Evolutionary conservation across 768 basidiomycete genomes (phyloP).

Genomic region (Coprinellus micaceus): DNA sequence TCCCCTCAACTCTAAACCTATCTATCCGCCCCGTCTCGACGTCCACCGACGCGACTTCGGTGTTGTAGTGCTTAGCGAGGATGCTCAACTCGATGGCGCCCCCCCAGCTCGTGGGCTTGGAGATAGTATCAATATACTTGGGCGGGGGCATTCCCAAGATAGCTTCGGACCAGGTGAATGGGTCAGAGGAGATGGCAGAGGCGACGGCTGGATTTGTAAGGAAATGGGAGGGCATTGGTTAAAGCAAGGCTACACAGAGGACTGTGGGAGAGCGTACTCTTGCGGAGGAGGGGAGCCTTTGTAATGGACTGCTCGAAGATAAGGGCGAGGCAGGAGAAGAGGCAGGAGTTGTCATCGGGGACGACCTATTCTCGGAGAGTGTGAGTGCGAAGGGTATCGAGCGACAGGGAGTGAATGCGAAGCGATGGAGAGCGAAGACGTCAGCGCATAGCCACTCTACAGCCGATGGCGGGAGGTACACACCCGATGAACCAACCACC

Average conservation of each 20-base stretch:
- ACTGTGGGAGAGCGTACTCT: too few relatives aligned
- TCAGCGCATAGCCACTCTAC: too few relatives aligned
- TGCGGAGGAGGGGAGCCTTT: slow-evolving; percentile 67
- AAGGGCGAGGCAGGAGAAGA: slow-evolving; percentile 84
- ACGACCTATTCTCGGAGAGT: slow-evolving; percentile 72
- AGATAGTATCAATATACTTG: slow-evolving; percentile 79
- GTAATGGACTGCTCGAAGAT: slow-evolving; percentile 79
- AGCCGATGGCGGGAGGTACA: slow-evolving; percentile 12
- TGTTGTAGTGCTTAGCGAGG: slow-evolving; percentile 74
- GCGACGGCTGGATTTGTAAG: slow-evolving; percentile 60
- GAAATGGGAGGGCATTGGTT: background rate
- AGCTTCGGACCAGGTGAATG: slow-evolving; percentile 74
- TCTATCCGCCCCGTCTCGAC: slow-evolving; percentile 91
- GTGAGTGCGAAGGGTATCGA: too few relatives aligned
- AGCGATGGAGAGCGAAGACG: too few relatives aligned
- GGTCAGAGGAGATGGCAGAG: slow-evolving; percentile 70
- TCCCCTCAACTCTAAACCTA: slow-evolving; percentile 53
- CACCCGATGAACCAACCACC: slow-evolving; percentile 74
- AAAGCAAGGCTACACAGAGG: too few relatives aligned
- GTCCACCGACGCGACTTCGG: slow-evolving; percentile 88
- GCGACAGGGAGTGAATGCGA: too few relatives aligned
- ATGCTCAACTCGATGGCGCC: slow-evolving; percentile 92
- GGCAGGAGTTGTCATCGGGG: slow-evolving; percentile 96
- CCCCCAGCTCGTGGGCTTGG: slow-evolving; percentile 82
- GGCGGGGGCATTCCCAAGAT: slow-evolving; percentile 72